These are phyloP conservation scores for Penicillium sp. DNA, from an alignment of 2,329 filamentous ascomycete species.

Conservation along the genomic window DNA sequence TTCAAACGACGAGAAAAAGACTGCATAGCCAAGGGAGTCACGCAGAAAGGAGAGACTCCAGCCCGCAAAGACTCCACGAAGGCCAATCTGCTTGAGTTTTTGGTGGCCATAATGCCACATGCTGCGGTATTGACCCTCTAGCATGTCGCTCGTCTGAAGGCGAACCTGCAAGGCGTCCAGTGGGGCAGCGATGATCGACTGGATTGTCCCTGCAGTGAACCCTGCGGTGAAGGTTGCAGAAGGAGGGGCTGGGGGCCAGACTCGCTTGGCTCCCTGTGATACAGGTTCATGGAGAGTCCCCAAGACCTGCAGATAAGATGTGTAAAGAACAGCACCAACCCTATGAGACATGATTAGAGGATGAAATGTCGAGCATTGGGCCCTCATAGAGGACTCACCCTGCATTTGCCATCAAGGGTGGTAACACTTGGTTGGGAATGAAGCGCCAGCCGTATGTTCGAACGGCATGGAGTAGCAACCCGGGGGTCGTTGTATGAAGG, in stretches of 20 bases:
- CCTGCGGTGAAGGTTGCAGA: slow-evolving; percentile 60
- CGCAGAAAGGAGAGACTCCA: slow-evolving; percentile 61
- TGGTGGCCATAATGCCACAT: slow-evolving; percentile 65
- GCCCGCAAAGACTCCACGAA: slow-evolving; percentile 64
- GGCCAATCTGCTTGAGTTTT: slow-evolving; percentile 61
- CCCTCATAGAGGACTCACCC: slow-evolving; percentile 40
- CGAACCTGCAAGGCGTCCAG: slow-evolving; percentile 65
- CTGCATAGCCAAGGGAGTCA: slow-evolving; percentile 61
- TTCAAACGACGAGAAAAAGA: slow-evolving; percentile 66
- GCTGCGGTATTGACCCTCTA: slow-evolving; percentile 60
- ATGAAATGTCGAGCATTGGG: not conserved
- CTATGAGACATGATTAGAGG: slow-evolving; percentile 29
- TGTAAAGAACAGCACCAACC: slow-evolving; percentile 64
- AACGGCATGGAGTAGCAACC: slow-evolving; percentile 62
- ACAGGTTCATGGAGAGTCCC: slow-evolving; percentile 60
- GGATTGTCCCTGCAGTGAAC: slow-evolving; percentile 59
- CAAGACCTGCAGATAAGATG: slow-evolving; percentile 62
- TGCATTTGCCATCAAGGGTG: slow-evolving; percentile 64
- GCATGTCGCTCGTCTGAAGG: slow-evolving; percentile 60
- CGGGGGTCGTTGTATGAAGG: slow-evolving; percentile 62
- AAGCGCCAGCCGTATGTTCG: slow-evolving; percentile 64
- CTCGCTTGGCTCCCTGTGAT: slow-evolving; percentile 56
- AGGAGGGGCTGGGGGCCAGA: slow-evolving; percentile 60
- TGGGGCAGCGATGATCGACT: slow-evolving; percentile 63
- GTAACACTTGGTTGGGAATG: slow-evolving; percentile 64